Evolutionary conservation across 2,329 filamentous ascomycete species (phyloP), one percentile per base, ranked within the genome.

Genomic region (Ploettnerulaceae sp.): DNA sequence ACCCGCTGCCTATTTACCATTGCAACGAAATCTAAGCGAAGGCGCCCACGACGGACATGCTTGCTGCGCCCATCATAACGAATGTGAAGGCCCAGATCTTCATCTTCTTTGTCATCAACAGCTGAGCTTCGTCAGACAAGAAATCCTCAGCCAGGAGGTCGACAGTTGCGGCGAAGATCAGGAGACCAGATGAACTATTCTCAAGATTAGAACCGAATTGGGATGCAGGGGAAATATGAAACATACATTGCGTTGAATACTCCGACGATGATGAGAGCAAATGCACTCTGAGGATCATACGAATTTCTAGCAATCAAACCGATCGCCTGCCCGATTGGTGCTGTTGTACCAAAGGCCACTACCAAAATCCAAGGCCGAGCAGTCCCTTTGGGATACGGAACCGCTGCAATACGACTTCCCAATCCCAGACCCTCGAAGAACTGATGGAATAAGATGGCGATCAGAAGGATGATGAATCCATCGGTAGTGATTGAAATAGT

Each of bases 131-230:
- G 56, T 88, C 84, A 9, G 78, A 81, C 49, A 89, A 61, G 58
- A 91, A 91, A 58, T 93, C 87, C 66, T 91, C 86, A 0, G 86
- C 84, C 38, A 93, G 71, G 18, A 93, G 72, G 67, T 93, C 86
- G 4, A 91, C 87, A 31, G 91, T 69, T 0, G 85, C 86, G 0
- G 87, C 86, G 62, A 89, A 93, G 4, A 91, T 71, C 25, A 93
- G 67, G 45, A 93, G 71, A 0, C 87, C 87, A 38, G 83, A 82
- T 9, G 84, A 89, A 39, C 47, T 49, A 12, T 32, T 32, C 11
- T 3, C 4, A 32, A 3, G 12, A 32, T 5, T 3, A 32, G 4
- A 3, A 32, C 14, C n/a, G n/a, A 5, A 15, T 5, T 32, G 11
- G 4, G 7, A 9, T 35, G 3, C 28, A 33, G 7, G 17, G 5